Base-by-base conservation (phyloP, 495 filamentous ascomycete species). In the Aspergillus leporis region DNA sequence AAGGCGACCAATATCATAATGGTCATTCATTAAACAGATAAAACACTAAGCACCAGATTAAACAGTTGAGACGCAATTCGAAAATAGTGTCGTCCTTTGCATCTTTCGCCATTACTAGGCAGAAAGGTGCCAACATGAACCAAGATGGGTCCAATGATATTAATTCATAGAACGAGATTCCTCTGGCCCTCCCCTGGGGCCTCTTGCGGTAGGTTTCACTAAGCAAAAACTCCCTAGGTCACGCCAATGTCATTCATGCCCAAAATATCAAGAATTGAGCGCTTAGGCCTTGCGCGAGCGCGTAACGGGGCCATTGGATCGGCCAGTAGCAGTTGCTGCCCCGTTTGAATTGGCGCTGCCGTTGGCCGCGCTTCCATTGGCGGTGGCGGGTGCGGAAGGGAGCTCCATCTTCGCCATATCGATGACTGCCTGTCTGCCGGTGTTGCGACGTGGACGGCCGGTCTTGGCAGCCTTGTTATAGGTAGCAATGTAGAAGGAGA, bases 401-500 rank as follows among this genome's bases (percentile, higher is more conserved):
- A 83, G 64, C 64, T 82, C 79, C 49, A 79, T 74, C 67, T 80
- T 78, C 36, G 69, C 75, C 81, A 83, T 83, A 62, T 84, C 80
- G 56, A 82, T 81, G 18, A 79, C 66, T 48, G 81, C 77, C 63
- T 78, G 75, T 58, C 74, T 77, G 68, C 77, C 70, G 61, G 80
- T 77, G 78, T 85, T 73, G 68, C 81, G 66, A 61, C 78, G 68
- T 58, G 80, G 74, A 47, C 82, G 70, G 51, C 76, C 71, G 64
- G 79, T 72, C 81, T 90, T 91, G 67, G 83, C 83, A 52, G 84
- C 79, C 85, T 95, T 96, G 77, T 90, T 92, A 81, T 98, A 98
- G 55, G 94, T 98, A 50, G 91, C 91, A 61, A 95, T 80, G 84
- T 98, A 98, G 89, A 98, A 98, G 51, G 89, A 92, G 80, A 98